Conservation (phyloP, 106 monocot genomes). For the Agapanthus africanus region DNA sequence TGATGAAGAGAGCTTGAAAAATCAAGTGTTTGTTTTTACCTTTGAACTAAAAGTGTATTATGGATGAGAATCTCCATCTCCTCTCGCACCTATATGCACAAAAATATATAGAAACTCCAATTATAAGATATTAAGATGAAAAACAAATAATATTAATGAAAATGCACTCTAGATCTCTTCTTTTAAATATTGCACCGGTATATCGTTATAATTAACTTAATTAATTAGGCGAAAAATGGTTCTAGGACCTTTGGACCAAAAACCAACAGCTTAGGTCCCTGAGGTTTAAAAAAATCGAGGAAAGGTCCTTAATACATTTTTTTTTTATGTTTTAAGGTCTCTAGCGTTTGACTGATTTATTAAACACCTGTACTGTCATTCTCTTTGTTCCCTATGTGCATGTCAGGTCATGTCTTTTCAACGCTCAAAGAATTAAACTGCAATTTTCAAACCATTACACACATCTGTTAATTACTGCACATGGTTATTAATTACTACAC, state of each 20-base stretch:
- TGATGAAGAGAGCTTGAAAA: background rate
- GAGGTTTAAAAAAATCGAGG: background rate
- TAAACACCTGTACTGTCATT: too few relatives aligned
- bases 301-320: too few relatives aligned
- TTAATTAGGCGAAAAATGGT: background rate
- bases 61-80: constrained; percentile 27
- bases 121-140: background rate
- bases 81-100: constrained; percentile 36
- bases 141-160: background rate
- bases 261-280: background rate
- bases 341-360: too few relatives aligned
- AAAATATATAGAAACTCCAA: background rate
- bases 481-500: too few relatives aligned
- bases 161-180: background rate
- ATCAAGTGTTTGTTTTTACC: background rate
- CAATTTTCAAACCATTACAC: too few relatives aligned
- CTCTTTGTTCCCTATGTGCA: too few relatives aligned
- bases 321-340: too few relatives aligned
- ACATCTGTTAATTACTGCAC: too few relatives aligned
- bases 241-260: background rate
- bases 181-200: background rate
- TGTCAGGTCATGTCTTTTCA: too few relatives aligned
- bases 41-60: background rate
- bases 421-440: background rate
- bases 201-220: background rate